A percentile compares a stretch with the other conserved stretches of the same genome.
Conservation (phyloP, 768 basidiomycete species). For the Hygrophorus russula region DNA sequence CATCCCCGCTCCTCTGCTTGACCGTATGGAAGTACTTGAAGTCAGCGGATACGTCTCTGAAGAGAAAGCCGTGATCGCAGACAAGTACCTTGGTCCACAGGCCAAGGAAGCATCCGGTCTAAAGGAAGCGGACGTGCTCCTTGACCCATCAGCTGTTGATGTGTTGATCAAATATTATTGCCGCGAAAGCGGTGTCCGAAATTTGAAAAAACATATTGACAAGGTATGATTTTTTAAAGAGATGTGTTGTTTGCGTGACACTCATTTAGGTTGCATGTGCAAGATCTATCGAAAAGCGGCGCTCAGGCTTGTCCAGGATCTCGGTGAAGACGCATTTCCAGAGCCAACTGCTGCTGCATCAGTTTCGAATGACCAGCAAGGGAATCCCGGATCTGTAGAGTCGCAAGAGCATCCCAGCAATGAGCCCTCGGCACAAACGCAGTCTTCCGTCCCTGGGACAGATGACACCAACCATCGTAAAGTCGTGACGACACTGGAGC, state of each 20-base stretch:
- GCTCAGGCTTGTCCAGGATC: slow-evolving; percentile 78
- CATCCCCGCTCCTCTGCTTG: slow-evolving; percentile 86
- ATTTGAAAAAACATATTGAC: slow-evolving; percentile 97
- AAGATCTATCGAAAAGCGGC: slow-evolving; percentile 97
- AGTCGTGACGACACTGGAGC: slow-evolving; percentile 63
- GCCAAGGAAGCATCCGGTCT: slow-evolving; percentile 88
- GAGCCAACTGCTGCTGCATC: slow-evolving; percentile 34
- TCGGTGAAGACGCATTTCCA: slow-evolving; percentile 79
- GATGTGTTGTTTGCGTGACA: not conserved
- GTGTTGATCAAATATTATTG: slow-evolving; percentile 94
- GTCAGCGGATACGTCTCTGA: slow-evolving; percentile 92
- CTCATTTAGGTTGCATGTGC: not conserved
- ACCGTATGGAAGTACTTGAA: slow-evolving; percentile 95
- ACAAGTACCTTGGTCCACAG: slow-evolving; percentile 82
- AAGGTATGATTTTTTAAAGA: slow-evolving; percentile 43
- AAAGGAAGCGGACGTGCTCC: slow-evolving; percentile 68
- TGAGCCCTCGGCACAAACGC: slow-evolving; percentile 15
- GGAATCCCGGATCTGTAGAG: slow-evolving; percentile 30
- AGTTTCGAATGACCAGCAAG: slow-evolving; percentile 6
- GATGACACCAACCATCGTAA: slow-evolving; percentile 25
- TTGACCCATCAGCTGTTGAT: slow-evolving; percentile 73
- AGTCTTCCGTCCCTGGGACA: slow-evolving; percentile 8
- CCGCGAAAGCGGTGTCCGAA: slow-evolving; percentile 92
- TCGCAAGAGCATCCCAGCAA: slow-evolving; percentile 36
- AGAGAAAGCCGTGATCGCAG: slow-evolving; percentile 83